Evolutionary conservation across 176 grass and related monocot genomes (phyloP).

Genomic region (Lolium rigidum): DNA sequence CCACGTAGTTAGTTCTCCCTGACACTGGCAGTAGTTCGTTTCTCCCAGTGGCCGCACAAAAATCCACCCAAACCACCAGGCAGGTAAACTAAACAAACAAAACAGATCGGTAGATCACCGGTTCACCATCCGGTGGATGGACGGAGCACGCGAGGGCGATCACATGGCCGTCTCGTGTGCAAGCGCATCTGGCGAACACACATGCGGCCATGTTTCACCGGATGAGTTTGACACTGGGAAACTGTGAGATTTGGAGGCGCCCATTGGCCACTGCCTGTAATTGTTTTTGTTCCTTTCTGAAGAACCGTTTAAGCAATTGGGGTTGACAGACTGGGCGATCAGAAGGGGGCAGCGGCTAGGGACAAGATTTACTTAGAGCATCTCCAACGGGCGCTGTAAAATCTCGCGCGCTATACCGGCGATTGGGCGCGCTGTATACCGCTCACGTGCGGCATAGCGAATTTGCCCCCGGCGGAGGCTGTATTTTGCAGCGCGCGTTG

Average conservation of each 20-base stretch:
- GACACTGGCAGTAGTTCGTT: slow-evolving; percentile 26
- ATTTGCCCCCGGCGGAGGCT: no score
- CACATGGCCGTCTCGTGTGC: slow-evolving; percentile 46
- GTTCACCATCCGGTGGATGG: background rate
- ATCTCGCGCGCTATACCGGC: no score
- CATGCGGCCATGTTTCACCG: slow-evolving; percentile 30
- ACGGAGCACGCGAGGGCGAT: background rate
- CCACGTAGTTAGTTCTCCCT: slow-evolving; percentile 40
- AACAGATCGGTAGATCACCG: background rate
- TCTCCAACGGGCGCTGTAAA: no score
- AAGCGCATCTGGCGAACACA: slow-evolving; percentile 19
- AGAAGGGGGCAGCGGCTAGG: slow-evolving; percentile 4
- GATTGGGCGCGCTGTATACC: no score
- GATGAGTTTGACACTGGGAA: slow-evolving; percentile 13
- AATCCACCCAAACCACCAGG: background rate
- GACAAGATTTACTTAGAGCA: slow-evolving; percentile 24
- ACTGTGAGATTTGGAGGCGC: slow-evolving; percentile 27
- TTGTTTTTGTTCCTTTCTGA: background rate
- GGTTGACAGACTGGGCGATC: background rate
- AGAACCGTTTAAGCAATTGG: background rate
- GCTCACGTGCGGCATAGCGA: no score
- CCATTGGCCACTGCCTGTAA: slow-evolving; percentile 29
- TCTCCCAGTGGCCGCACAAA: slow-evolving; percentile 33
- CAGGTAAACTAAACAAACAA: slow-evolving; percentile 21
- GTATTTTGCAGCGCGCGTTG: no score